Evolutionary conservation across 2,329 filamentous ascomycete species (phyloP).

Genomic region (Apiospora saccharicola): DNA sequence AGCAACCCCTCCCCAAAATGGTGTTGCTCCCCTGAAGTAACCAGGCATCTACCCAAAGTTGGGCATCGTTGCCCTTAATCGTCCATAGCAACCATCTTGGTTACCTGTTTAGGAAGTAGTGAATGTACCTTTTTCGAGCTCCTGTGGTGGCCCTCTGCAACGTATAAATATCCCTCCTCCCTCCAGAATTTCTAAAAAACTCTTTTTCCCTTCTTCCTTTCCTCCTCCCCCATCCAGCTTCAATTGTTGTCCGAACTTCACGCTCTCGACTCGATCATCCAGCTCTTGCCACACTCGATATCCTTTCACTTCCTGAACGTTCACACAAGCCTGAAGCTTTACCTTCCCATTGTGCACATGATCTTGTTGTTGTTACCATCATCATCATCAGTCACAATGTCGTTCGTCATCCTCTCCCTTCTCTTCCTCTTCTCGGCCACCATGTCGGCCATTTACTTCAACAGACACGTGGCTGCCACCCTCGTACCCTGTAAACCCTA

Average conservation of each 20-base stretch:
- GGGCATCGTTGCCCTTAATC: neutral
- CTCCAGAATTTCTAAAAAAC: neutral
- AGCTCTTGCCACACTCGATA: slow-evolving; percentile 6
- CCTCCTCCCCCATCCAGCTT: neutral
- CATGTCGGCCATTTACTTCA: too few relatives aligned
- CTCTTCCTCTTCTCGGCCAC: neutral
- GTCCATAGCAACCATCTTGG: neutral
- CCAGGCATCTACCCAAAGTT: neutral
- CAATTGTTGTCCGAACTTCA: slow-evolving; percentile 19
- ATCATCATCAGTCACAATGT: slow-evolving; percentile 17
- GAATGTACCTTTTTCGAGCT: neutral
- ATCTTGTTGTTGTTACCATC: slow-evolving; percentile 5
- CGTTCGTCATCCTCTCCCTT: neutral
- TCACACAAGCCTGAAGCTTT: neutral
- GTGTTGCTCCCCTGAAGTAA: neutral
- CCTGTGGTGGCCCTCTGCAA: neutral
- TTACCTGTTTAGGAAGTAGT: neutral
- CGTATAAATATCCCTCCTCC: neutral
- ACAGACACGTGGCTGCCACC: neutral
- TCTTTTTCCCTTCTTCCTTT: slow-evolving; percentile 8
- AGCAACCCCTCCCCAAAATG: neutral
- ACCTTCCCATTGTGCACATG: slow-evolving; percentile 13
- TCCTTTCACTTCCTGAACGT: slow-evolving; percentile 18
- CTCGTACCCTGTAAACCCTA: neutral
- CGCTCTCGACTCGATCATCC: slow-evolving; percentile 6